Evolutionary conservation across 1,284 basidiomycete genomes (phyloP).

Genomic region (Apiotrichum sp.): DNA sequence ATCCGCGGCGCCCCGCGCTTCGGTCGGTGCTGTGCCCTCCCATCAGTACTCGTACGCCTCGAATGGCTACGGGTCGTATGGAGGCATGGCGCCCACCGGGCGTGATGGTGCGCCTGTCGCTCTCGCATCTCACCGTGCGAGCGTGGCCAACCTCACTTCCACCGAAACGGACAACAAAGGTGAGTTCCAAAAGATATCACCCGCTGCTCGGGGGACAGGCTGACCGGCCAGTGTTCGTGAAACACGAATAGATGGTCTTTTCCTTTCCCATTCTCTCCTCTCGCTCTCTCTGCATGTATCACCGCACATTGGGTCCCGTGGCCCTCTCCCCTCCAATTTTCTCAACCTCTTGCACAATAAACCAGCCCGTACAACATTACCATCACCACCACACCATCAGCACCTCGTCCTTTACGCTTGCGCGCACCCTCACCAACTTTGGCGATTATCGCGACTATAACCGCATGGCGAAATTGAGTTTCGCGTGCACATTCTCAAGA

Average conservation of each 20-base stretch:
- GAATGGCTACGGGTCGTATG: conserved; percentile 5
- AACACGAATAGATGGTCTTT: conserved; percentile 6
- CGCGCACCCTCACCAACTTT: background rate
- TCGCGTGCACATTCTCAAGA: background rate
- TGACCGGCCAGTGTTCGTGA: conserved; percentile 4
- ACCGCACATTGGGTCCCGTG: background rate
- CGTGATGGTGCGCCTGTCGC: conserved; percentile 1
- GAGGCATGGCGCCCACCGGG: background rate
- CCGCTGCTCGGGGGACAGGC: background rate
- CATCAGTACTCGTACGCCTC: conserved; percentile 1
- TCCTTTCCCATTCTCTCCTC: background rate
- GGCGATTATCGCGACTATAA: background rate
- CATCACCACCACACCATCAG: background rate
- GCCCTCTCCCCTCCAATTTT: background rate
- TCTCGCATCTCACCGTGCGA: background rate
- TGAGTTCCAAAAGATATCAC: background rate
- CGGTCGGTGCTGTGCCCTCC: background rate
- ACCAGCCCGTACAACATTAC: background rate
- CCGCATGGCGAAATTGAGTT: background rate
- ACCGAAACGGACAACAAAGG: conserved; percentile 4
- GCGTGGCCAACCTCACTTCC: conserved; percentile 1
- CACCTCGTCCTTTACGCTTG: background rate
- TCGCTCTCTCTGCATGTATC: conserved; percentile 3
- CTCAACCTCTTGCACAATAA: background rate
- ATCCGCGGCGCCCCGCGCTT: conserved; percentile 6